Evolutionary conservation across 441 rosid genomes (phyloP).

Genomic region (Rhodomyrtus psidioides): DNA sequence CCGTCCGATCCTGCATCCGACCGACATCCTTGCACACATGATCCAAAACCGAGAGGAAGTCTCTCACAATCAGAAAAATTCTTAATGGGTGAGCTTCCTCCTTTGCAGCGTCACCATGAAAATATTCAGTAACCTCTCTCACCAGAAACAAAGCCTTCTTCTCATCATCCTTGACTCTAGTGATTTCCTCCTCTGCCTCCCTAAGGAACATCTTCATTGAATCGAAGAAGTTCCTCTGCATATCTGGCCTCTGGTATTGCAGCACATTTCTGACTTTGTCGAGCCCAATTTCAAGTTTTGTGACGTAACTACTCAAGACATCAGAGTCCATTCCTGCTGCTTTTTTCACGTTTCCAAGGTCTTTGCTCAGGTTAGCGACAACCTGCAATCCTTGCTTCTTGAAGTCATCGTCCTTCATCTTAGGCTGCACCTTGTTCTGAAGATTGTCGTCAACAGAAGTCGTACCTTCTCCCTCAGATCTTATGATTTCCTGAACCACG

Average conservation of each 20-base stretch:
- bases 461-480: constrained; percentile 55
- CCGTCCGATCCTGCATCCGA: constrained; percentile 65
- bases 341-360: constrained; percentile 76
- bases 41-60: constrained; percentile 70
- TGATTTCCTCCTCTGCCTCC: constrained; percentile 80
- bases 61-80: constrained; percentile 90
- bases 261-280: constrained; percentile 61
- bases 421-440: constrained; percentile 18
- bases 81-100: constrained; percentile 97
- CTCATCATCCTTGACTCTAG: constrained; percentile 58
- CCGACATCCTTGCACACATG: constrained; percentile 96
- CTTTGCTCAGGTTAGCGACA: constrained; percentile 81
- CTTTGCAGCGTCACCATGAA: constrained; percentile 78
- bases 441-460: constrained; percentile 26
- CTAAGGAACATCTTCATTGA: constrained; percentile 59
- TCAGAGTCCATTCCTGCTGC: constrained; percentile 98
- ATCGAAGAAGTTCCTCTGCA: constrained; percentile 56
- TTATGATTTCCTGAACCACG: constrained; percentile 95
- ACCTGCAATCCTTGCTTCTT: constrained; percentile 85
- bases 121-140: constrained; percentile 85
- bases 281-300: constrained; percentile 80
- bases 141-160: constrained; percentile 64
- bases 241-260: constrained; percentile 53
- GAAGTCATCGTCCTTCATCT: constrained; percentile 51
- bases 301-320: constrained; percentile 73